A percentile compares a stretch with the other conserved stretches of the same genome.
Conservation (phyloP, 169 alveolate genomes). For the Plasmodium inui region DNA sequence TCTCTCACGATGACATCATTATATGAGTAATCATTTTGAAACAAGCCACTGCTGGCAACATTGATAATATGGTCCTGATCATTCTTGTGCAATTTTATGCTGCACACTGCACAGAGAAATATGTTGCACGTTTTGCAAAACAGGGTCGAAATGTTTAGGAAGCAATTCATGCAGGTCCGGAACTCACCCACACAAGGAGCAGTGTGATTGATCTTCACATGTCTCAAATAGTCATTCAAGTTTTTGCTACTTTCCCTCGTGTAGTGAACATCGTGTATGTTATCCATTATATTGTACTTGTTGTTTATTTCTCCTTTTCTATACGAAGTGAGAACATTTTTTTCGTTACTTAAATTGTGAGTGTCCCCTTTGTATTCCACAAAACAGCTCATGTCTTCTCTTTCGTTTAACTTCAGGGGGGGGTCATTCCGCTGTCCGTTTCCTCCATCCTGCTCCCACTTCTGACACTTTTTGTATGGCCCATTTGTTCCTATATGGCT, state of each 20-base stretch:
- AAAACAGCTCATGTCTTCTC: constrained; percentile 69
- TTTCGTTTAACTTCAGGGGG: constrained; percentile 45
- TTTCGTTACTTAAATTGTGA: constrained; percentile 1
- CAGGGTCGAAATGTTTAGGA: constrained; percentile 52
- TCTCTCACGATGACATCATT: constrained; percentile 57
- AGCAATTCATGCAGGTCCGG: constrained; percentile 74
- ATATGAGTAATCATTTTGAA: constrained; percentile 31
- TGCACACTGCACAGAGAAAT: constrained; percentile 71
- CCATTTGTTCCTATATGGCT: constrained; percentile 31
- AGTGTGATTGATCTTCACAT: constrained; percentile 65
- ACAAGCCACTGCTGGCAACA: constrained; percentile 61
- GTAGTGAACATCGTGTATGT: constrained; percentile 57
- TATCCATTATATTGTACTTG: constrained; percentile 56
- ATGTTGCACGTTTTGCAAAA: constrained; percentile 74
- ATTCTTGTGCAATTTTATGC: constrained; percentile 50
- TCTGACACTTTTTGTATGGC: constrained; percentile 48
- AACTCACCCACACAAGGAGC: constrained; percentile 76
- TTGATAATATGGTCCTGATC: constrained; percentile 21
- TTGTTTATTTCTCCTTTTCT: constrained; percentile 72
- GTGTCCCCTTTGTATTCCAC: constrained; percentile 26
- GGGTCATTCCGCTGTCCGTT: background rate
- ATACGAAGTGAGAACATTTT: constrained; percentile 16
- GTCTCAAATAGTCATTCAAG: constrained; percentile 49
- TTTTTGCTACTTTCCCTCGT: constrained; percentile 18
- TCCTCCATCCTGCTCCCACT: background rate